Percentiles rank a stretch among this genome's conserved stretches.
Conservation (phyloP, 2,329 filamentous ascomycete genomes). For the Albifimbria verrucaria region DNA sequence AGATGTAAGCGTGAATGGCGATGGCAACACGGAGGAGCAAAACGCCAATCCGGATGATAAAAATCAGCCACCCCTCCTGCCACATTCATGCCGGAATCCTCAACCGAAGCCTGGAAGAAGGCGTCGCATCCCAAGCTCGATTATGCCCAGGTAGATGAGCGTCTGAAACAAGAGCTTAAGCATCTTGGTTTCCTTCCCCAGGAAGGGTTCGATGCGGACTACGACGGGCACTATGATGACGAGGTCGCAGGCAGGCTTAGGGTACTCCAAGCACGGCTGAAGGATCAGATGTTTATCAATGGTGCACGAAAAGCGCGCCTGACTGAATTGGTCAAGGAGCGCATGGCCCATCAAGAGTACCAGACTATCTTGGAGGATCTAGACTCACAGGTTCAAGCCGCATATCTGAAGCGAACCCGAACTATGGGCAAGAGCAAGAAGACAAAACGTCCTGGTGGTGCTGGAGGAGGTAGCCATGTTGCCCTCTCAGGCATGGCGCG, state of each 20-base stretch:
- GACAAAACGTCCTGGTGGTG: constrained; percentile 74
- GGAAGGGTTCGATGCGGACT: constrained; percentile 66
- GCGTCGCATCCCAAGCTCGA: constrained; percentile 73
- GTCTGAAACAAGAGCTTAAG: constrained; percentile 84
- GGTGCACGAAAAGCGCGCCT: constrained; percentile 86
- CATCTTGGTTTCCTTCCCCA: constrained; percentile 83
- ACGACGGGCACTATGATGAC: constrained; percentile 87
- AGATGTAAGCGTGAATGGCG: constrained; percentile 54
- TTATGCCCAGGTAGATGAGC: constrained; percentile 83
- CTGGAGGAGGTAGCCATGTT: constrained; percentile 66
- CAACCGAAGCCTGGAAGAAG: constrained; percentile 74
- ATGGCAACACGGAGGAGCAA: constrained; percentile 33
- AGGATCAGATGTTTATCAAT: constrained; percentile 81
- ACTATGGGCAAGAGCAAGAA: constrained; percentile 94
- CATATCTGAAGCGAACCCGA: constrained; percentile 92
- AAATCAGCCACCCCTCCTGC: constrained; percentile 56
- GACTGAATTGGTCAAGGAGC: constrained; percentile 82
- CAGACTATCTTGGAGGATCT: constrained; percentile 95
- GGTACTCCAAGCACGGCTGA: constrained; percentile 76
- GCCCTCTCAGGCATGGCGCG: constrained; percentile 63
- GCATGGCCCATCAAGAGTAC: constrained; percentile 96
- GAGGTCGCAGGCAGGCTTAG: constrained; percentile 89
- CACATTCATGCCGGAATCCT: constrained; percentile 75
- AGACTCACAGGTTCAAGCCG: constrained; percentile 89
- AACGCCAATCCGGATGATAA: constrained; percentile 34